These are phyloP conservation scores for Sporopachydermia lactativora DNA, from an alignment of 805 yeast genomes.

Conservation along the genomic window DNA sequence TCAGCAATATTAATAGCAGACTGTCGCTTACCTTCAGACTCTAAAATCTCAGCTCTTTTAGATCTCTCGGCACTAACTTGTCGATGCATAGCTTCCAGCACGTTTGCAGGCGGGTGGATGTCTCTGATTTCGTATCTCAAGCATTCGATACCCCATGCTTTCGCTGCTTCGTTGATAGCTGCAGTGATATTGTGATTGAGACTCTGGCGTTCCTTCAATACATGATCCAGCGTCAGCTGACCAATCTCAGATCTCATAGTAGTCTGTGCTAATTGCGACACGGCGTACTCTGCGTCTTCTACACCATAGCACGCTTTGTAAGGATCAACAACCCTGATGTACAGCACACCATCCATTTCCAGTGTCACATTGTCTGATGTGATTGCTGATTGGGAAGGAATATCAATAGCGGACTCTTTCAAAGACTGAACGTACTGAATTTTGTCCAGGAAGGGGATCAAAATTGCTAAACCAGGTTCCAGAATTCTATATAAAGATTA, in stretches of 20 bases:
- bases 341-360: slow-evolving; percentile 75
- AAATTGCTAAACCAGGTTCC: slow-evolving; percentile 63
- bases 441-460: slow-evolving; percentile 60
- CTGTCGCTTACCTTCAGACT: slow-evolving; percentile 73
- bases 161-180: slow-evolving; percentile 76
- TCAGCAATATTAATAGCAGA: slow-evolving; percentile 73
- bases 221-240: slow-evolving; percentile 65
- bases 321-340: slow-evolving; percentile 65
- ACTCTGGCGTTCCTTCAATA: slow-evolving; percentile 59
- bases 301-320: slow-evolving; percentile 81
- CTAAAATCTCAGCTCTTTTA: slow-evolving; percentile 77
- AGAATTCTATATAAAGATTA: slow-evolving; percentile 31
- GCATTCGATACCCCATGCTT: slow-evolving; percentile 76
- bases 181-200: slow-evolving; percentile 59
- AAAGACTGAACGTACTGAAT: slow-evolving; percentile 72
- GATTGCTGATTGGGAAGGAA: slow-evolving; percentile 73
- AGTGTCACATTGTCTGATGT: slow-evolving; percentile 77
- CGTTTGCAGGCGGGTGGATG: slow-evolving; percentile 77
- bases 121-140: slow-evolving; percentile 78
- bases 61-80: slow-evolving; percentile 81
- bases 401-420: slow-evolving; percentile 76
- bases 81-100: slow-evolving; percentile 82
- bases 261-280: slow-evolving; percentile 76
- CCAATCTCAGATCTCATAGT: slow-evolving; percentile 88
- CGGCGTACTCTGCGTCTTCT: slow-evolving; percentile 77